These are phyloP conservation scores for Colletotrichum godetiae DNA, from an alignment of 2,329 filamentous ascomycete genomes.

Conservation along the genomic window DNA sequence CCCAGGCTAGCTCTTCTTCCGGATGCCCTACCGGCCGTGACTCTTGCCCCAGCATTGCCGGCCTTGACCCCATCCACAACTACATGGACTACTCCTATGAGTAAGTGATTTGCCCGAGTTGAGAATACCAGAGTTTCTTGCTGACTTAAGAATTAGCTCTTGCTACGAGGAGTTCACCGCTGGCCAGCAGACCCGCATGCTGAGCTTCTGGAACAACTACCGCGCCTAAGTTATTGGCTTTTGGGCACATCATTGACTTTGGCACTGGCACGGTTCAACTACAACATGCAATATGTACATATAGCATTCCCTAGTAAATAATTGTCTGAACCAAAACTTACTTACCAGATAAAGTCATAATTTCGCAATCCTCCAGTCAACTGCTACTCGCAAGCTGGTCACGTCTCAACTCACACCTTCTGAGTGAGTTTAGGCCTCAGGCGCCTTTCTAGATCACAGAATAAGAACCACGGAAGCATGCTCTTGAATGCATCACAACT, in stretches of 20 bases:
- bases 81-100: conserved; percentile 44
- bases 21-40: conserved; percentile 34
- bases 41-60: conserved; percentile 37
- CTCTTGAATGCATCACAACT: neutral
- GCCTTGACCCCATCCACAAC: conserved; percentile 39
- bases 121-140: neutral
- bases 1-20: conserved; percentile 45
- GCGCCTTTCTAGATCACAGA: too few relatives aligned
- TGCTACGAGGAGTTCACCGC: conserved; percentile 59
- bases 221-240: conserved; percentile 39
- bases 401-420: too few relatives aligned
- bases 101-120: conserved; percentile 39
- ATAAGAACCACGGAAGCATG: neutral
- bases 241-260: neutral
- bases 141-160: conserved; percentile 44
- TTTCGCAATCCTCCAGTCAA: too few relatives aligned
- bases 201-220: conserved; percentile 51
- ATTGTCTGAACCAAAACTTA: too few relatives aligned
- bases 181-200: conserved; percentile 54
- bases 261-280: neutral
- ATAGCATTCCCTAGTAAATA: neutral
- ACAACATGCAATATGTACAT: neutral
- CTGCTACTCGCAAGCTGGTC: too few relatives aligned
- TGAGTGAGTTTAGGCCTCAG: too few relatives aligned
- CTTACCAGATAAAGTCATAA: too few relatives aligned